These are phyloP conservation scores for Melampsora larici-populina DNA, from an alignment of 1,284 basidiomycete species.

Conservation along the genomic window DNA sequence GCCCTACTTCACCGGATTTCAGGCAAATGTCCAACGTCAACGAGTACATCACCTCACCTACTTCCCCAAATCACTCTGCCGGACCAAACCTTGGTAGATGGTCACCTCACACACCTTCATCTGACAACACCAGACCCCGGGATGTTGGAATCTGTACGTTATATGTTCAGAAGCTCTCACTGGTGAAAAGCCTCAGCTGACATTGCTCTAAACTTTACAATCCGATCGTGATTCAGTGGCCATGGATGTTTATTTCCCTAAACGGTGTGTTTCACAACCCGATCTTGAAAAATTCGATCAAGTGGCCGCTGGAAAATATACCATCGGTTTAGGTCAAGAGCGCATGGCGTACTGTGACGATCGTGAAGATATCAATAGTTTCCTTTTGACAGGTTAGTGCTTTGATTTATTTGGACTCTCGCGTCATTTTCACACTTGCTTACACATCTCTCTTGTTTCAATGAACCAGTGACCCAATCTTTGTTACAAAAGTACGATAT, in stretches of 20 bases:
- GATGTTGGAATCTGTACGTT: slow-evolving; percentile 39
- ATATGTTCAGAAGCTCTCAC: neutral
- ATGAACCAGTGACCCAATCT: slow-evolving; percentile 59
- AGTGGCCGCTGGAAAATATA: slow-evolving; percentile 95
- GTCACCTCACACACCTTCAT: neutral
- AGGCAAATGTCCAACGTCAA: slow-evolving; percentile 18
- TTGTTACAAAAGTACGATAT: slow-evolving; percentile 92
- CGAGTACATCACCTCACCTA: slow-evolving; percentile 36
- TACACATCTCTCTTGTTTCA: neutral
- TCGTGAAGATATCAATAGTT: slow-evolving; percentile 93
- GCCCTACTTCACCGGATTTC: neutral
- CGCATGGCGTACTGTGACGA: slow-evolving; percentile 92
- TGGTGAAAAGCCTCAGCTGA: neutral
- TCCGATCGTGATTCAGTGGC: slow-evolving; percentile 7
- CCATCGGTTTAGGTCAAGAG: slow-evolving; percentile 96
- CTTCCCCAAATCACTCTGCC: slow-evolving; percentile 11
- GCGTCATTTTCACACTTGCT: slow-evolving; percentile 15
- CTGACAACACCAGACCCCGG: slow-evolving; percentile 13
- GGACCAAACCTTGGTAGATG: slow-evolving; percentile 16
- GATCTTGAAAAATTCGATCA: slow-evolving; percentile 94
- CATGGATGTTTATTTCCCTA: slow-evolving; percentile 42
- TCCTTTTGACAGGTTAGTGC: slow-evolving; percentile 80
- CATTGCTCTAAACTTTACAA: neutral
- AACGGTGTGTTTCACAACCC: slow-evolving; percentile 78
- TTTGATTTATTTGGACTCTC: slow-evolving; percentile 11